Percentiles rank a stretch among this genome's conserved stretches.
Conservation (phyloP, 768 basidiomycete species). For the Floccularia luteovirens region DNA sequence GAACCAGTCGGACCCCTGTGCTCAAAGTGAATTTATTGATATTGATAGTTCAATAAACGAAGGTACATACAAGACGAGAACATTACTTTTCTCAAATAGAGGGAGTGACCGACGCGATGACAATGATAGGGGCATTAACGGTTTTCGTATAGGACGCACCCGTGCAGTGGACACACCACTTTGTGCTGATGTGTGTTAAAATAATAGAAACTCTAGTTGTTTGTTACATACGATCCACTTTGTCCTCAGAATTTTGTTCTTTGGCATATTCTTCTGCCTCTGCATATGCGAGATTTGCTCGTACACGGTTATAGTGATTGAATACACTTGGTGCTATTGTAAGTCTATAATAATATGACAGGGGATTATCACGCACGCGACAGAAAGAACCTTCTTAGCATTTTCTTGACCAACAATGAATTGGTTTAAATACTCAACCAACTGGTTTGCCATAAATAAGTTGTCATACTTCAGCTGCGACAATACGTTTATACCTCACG, state of each 20-base stretch:
- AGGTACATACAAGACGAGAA: slow-evolving; percentile 71
- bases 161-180: slow-evolving; percentile 47
- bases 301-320: slow-evolving; percentile 90
- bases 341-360: neutral
- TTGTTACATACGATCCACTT: slow-evolving; percentile 9
- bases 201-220: neutral
- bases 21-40: slow-evolving; percentile 1
- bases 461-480: slow-evolving; percentile 1
- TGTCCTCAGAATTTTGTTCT: slow-evolving; percentile 7
- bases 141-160: slow-evolving; percentile 50
- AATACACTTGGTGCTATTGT: slow-evolving; percentile 53
- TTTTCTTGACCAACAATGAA: slow-evolving; percentile 88
- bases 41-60: slow-evolving; percentile 1
- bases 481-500: slow-evolving; percentile 30
- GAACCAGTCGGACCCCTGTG: slow-evolving; percentile 80
- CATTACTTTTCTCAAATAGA: slow-evolving; percentile 92
- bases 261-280: slow-evolving; percentile 26
- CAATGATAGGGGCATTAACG: slow-evolving; percentile 23
- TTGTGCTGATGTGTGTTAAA: slow-evolving; percentile 14
- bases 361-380: slow-evolving; percentile 59
- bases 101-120: slow-evolving; percentile 39
- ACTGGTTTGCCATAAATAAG: slow-evolving; percentile 41
- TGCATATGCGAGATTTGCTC: slow-evolving; percentile 51
- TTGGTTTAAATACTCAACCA: slow-evolving; percentile 79
- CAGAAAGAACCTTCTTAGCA: slow-evolving; percentile 90